Conservation (phyloP, 805 yeast genomes). For the Sugiyamaella qingdaonensis region DNA sequence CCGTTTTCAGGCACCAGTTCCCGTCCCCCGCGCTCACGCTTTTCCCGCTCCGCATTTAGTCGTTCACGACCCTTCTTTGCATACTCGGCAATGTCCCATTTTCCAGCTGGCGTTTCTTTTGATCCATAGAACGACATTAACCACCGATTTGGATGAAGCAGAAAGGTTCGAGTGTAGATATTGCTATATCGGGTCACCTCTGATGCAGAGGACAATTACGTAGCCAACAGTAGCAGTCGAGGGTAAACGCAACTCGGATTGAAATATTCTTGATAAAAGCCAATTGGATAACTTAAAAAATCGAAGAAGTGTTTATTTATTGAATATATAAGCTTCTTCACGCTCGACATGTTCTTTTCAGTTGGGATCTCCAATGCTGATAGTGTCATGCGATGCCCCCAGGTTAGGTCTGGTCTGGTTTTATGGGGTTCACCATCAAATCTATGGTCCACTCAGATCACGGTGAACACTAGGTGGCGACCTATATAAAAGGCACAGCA, state of each 20-base stretch:
- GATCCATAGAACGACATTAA: slow-evolving; percentile 12
- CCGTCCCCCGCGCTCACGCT: slow-evolving; percentile 12
- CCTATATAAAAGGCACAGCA: no score
- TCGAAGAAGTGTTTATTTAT: no score
- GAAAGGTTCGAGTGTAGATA: no score
- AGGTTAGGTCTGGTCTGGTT: not conserved
- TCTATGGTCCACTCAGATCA: not conserved
- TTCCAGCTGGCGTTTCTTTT: slow-evolving; percentile 10
- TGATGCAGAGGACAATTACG: no score
- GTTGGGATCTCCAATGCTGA: not conserved
- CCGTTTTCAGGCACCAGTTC: slow-evolving; percentile 20
- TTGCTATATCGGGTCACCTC: no score
- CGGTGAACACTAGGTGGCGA: no score
- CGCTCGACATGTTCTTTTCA: no score
- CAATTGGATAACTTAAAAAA: no score
- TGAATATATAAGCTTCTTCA: no score
- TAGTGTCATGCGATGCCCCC: not conserved
- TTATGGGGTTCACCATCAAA: not conserved
- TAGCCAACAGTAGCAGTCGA: no score
- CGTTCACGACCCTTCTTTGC: slow-evolving; percentile 14
- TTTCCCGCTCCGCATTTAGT: slow-evolving; percentile 12
- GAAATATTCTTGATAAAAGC: no score
- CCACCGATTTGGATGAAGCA: not conserved
- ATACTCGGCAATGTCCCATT: slow-evolving; percentile 17
- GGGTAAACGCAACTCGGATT: no score